phyloP scores from a whole-genome alignment of 305 asterid species.

The Fraxinus xanthoxyloides region DNA sequence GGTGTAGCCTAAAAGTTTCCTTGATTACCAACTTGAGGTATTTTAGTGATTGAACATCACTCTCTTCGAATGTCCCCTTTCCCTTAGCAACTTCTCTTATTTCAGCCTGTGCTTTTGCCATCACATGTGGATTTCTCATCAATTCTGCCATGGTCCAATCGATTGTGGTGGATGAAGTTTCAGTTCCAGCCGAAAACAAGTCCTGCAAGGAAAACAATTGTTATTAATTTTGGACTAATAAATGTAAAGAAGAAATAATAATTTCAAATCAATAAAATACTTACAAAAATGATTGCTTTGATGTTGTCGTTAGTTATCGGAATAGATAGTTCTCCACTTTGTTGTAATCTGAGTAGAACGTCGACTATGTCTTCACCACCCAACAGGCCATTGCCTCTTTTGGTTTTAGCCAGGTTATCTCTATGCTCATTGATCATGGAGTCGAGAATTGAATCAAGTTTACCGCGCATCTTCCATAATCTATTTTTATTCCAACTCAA shows the following conservation, averaged over 20 bases:
- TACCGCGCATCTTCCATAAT: background rate
- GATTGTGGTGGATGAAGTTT: background rate
- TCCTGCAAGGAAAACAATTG: background rate
- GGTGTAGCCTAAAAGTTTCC: slow-evolving; percentile 25
- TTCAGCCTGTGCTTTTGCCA: background rate
- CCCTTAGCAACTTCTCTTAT: background rate
- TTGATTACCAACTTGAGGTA: slow-evolving; percentile 23
- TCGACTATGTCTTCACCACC: background rate
- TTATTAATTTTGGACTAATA: background rate
- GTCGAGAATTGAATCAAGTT: background rate
- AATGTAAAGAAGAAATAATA: background rate
- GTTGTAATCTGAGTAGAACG: background rate
- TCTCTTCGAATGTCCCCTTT: background rate
- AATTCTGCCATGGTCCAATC: background rate
- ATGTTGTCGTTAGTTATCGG: background rate
- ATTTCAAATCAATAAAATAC: background rate
- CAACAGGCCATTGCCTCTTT: background rate
- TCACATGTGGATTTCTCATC: background rate
- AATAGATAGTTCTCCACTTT: background rate
- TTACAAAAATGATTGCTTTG: background rate
- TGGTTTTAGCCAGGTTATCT: background rate
- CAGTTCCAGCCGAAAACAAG: background rate
- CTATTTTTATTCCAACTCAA: background rate
- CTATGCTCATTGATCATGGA: background rate
- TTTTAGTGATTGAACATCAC: slow-evolving; percentile 2